phyloP scores from a whole-genome alignment of 345 rosid genomes.

The Arabidopsis thaliana region DNA sequence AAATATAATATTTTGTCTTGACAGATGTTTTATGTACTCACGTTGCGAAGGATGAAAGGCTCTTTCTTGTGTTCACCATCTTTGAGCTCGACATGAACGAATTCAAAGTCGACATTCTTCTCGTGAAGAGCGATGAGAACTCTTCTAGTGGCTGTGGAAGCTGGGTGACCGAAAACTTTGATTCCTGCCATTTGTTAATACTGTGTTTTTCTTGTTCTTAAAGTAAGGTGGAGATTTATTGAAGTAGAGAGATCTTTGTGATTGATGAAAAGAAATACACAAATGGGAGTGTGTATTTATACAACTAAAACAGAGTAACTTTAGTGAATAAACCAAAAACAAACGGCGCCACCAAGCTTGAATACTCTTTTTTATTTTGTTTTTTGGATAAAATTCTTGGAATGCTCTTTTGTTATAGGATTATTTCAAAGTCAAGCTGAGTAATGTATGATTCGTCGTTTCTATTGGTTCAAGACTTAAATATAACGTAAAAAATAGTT shows the following conservation, averaged over 20 bases:
- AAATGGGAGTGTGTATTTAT: conserved; percentile 30
- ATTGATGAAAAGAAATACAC: conserved; percentile 21
- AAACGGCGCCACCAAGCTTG: conserved; percentile 31
- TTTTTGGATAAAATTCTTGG: conserved; percentile 11
- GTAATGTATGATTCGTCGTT: conserved; percentile 13
- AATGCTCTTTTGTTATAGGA: conserved; percentile 2
- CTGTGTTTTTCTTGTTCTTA: not conserved
- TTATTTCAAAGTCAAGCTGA: conserved; percentile 28
- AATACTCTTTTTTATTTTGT: not conserved
- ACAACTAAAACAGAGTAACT: conserved; percentile 18
- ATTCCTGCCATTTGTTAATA: conserved; percentile 32
- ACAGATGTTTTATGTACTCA: conserved; percentile 1
- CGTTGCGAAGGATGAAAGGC: conserved; percentile 45
- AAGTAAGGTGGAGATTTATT: not conserved
- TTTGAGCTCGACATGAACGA: conserved; percentile 41
- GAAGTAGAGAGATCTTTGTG: conserved; percentile 20
- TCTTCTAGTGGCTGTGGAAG: conserved; percentile 47
- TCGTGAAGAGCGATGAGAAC: conserved; percentile 49
- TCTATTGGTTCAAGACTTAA: conserved; percentile 29
- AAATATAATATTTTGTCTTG: not conserved
- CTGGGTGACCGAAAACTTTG: conserved; percentile 45
- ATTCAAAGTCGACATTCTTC: conserved; percentile 45
- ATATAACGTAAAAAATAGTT: not conserved
- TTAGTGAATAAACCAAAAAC: conserved; percentile 15
- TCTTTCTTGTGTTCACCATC: conserved; percentile 45